Base-by-base conservation (phyloP, 495 filamentous ascomycete species). In the Daldinia caldariorum region DNA sequence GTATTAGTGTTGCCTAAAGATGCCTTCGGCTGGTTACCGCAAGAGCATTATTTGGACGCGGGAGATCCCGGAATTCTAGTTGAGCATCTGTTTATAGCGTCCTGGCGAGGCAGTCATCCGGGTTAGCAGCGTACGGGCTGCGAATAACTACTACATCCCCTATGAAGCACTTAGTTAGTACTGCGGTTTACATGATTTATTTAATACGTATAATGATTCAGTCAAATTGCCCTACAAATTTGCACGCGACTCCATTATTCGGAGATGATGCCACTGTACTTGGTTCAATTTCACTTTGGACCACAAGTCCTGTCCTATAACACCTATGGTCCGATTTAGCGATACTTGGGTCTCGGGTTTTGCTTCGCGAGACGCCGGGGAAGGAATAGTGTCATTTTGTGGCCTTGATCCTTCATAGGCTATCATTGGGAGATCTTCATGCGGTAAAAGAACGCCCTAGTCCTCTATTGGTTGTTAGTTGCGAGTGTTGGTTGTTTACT, bases 1-100 rank as follows among this genome's bases (percentile, higher is more conserved):
- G 59, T 70, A 10, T 39, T 76, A 38, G 63, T 76, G 0, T 45
- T 76, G 45, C 74, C 74, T n/a, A 72, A 65, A 22, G 61, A 74
- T 51, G 50, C 39, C 10, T 76, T 76, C 45, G 74, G 66, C 1
- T 69, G 66, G 66, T 22, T 69, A 3, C 51, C 53, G 7, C 66
- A 69, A 10, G 53, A 69, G 2, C 54, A 69, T 22, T 10, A 45
- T 14, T 43, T 47, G 1, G 50, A 69, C n/a, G 35, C 26, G 5
- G 60, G 53, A n/a, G 60, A 59, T 16, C 54, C 66, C 0, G 37
- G 32, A 3, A 49, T 69, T 31, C 54, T 63, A 37, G 66, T 69
- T n/a, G 53, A 69, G 26, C 66, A 69, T 47, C 20, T 69, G 14
- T 69, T 69, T 20, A 69, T 69, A 38, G 66, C 58, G 37, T 69